Percentiles rank a stretch among this genome's conserved stretches.
Evolutionary conservation across 192 early-diverging fungal species (phyloP).

Genomic region (Coemansia sp.): DNA sequence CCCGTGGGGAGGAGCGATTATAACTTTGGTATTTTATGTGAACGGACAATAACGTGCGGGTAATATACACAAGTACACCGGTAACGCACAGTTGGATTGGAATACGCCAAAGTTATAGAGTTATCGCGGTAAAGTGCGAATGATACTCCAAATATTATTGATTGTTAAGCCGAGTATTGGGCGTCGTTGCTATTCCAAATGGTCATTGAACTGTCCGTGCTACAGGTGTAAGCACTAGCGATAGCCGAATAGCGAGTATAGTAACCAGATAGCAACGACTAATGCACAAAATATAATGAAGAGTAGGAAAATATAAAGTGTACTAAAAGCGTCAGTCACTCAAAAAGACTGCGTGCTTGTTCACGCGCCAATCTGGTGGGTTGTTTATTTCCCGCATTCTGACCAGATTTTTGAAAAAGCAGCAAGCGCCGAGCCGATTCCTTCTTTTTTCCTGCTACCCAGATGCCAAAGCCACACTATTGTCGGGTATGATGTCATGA

Average conservation of each 20-base stretch:
- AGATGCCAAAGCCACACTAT: slow-evolving; percentile 1
- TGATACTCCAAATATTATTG: not conserved
- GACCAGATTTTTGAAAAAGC: not conserved
- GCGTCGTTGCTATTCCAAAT: not conserved
- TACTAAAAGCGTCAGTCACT: not conserved
- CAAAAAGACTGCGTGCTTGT: not conserved
- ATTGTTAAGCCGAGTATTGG: not conserved
- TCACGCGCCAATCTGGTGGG: not conserved
- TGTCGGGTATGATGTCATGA: not conserved
- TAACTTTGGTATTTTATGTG: not conserved
- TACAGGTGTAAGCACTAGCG: not conserved
- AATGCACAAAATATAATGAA: slow-evolving; percentile 3
- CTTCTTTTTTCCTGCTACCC: not conserved
- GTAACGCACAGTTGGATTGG: not conserved
- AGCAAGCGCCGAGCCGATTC: not conserved
- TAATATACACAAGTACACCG: not conserved
- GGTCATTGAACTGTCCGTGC: not conserved
- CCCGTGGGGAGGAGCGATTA: no score
- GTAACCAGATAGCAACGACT: not conserved
- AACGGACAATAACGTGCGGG: not conserved
- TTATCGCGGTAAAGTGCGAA: not conserved
- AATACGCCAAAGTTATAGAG: not conserved
- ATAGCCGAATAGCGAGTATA: not conserved
- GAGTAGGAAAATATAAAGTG: not conserved
- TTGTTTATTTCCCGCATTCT: not conserved